Base-by-base conservation (phyloP, 2,329 filamentous ascomycete species). In the Nemania serpens region DNA sequence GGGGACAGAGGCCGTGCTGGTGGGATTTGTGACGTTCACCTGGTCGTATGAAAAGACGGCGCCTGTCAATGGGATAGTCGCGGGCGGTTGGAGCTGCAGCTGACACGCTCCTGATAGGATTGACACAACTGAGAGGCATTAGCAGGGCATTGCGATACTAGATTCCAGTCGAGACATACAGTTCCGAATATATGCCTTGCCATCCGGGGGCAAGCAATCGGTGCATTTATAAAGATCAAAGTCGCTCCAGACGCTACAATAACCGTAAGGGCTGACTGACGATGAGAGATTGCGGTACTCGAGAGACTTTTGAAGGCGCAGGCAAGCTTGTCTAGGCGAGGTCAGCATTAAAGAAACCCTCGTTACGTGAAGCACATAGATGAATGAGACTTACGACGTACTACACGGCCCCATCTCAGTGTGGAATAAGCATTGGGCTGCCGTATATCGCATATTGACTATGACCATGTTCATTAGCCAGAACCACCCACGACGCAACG, bases 371-470 rank as follows among this genome's bases (percentile, higher is more conserved):
- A 17, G 13, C 39, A 37, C 17, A 11, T 22, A 17, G n/a, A 46
- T 36, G 3, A 12, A 25, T 25, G 22, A 22, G 17, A 70, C 73
- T 67, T 74, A 87, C 84, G 75, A 77, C 43, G 83, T 88, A 12
- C 80, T 73, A 65, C 86, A 84, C 9, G 81, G 83, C 11, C 74
- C 81, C 56, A 76, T 73, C 1, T 71, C 71, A 11, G 76, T 69
- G 11, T 78, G 65, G 1, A 79, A 88, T 0, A 88, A 66, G 67
- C 86, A 89, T 66, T 81, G 80, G 1, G 81, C 82, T 1, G 82
- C 65, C 5, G 83, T 78, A 67, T 81, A 87, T 69, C 86, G 79
- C 54, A 87, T 65, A 65, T 88, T 88, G 64, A 87, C 84, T 87
- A 41, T 18, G 29, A 53, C 15, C 9, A 36, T 25, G 5, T 64